Evolutionary conservation across 2,329 filamentous ascomycete species (phyloP).

Genomic region (Trichothecium roseum): DNA sequence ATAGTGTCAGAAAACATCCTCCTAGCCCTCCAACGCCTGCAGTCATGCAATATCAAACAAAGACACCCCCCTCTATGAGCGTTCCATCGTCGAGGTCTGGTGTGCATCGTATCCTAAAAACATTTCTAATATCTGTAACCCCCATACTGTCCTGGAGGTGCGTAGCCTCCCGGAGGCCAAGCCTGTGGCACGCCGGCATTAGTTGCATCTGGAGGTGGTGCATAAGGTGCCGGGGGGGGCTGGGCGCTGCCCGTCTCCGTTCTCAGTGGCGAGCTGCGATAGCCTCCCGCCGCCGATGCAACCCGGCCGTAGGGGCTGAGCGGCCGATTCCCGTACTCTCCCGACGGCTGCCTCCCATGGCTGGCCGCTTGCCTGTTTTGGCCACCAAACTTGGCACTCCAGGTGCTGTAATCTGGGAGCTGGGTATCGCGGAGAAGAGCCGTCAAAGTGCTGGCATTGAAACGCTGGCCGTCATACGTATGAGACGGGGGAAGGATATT

Average conservation of each 20-base stretch:
- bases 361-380: constrained; percentile 22
- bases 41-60: too few species aligned
- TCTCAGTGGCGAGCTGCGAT: constrained; percentile 42
- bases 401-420: constrained; percentile 50
- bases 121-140: constrained; percentile 20
- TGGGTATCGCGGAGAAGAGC: constrained; percentile 58
- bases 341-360: constrained; percentile 30
- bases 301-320: constrained; percentile 37
- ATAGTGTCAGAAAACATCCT: too few species aligned
- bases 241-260: constrained; percentile 28
- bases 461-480: constrained; percentile 59
- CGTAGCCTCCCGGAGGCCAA: constrained; percentile 21
- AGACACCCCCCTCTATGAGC: too few species aligned
- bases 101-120: not conserved
- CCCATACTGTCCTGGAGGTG: constrained; percentile 23
- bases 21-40: too few species aligned
- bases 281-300: constrained; percentile 27
- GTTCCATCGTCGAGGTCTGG: too few species aligned
- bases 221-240: constrained; percentile 17
- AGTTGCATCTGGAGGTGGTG: constrained; percentile 1
- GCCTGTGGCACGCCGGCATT: constrained; percentile 10
- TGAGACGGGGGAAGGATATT: constrained; percentile 66
- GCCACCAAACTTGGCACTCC: constrained; percentile 34
- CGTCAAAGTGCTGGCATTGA: constrained; percentile 63
- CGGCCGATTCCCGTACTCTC: constrained; percentile 32